These are phyloP conservation scores for Somion occarium DNA, from an alignment of 1,284 basidiomycete genomes.

Conservation along the genomic window DNA sequence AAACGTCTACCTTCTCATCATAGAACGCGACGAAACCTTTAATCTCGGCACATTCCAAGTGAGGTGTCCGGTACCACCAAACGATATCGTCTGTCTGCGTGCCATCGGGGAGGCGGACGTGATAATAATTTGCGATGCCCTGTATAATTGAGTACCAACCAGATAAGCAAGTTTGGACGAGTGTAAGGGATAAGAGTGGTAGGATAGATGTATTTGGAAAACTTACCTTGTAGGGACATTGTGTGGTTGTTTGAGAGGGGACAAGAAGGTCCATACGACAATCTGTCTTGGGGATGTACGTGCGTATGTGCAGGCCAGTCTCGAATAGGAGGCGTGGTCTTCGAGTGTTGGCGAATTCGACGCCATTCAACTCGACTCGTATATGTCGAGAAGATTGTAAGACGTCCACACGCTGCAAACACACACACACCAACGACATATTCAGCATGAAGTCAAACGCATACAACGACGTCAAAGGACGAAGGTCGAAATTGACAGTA, in stretches of 20 bases:
- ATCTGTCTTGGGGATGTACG: conserved; percentile 58
- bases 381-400: conserved; percentile 57
- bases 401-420: conserved; percentile 50
- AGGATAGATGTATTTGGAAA: too few relatives aligned
- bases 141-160: conserved; percentile 21
- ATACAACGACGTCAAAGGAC: too few relatives aligned
- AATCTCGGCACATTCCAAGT: conserved; percentile 44
- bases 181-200: too few relatives aligned
- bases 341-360: conserved; percentile 56
- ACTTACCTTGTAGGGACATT: conserved; percentile 63
- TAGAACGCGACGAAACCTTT: conserved; percentile 56
- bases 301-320: conserved; percentile 50
- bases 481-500: too few relatives aligned
- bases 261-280: conserved; percentile 46
- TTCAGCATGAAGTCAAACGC: too few relatives aligned
- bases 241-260: conserved; percentile 40
- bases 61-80: conserved; percentile 60
- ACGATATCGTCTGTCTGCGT: conserved; percentile 44
- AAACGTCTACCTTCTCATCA: conserved; percentile 64
- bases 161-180: background rate
- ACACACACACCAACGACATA: background rate
- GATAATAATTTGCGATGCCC: conserved; percentile 60
- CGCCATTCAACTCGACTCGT: conserved; percentile 53
- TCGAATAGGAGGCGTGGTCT: conserved; percentile 54
- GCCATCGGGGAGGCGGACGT: conserved; percentile 42